These are phyloP conservation scores for Perkinsus marinus DNA, from an alignment of 169 alveolate species.

Conservation along the genomic window DNA sequence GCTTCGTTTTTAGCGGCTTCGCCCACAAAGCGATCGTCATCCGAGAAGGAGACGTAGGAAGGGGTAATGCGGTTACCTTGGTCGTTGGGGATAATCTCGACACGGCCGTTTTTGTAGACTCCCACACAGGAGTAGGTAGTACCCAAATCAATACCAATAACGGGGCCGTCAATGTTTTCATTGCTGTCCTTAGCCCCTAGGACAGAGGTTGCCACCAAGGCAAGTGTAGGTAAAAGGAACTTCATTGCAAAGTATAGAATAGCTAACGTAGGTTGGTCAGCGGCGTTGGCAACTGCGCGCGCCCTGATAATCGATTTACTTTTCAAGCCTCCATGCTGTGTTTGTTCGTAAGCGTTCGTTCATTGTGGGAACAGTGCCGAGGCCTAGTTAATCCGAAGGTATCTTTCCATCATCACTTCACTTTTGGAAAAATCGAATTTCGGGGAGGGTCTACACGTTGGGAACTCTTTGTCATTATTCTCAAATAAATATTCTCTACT, in stretches of 20 bases:
- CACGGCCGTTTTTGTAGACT: constrained; percentile 86
- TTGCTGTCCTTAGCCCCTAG: constrained; percentile 22
- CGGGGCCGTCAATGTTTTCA: constrained; percentile 70
- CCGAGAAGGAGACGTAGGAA: constrained; percentile 92
- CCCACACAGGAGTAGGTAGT: constrained; percentile 97
- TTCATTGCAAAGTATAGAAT: background rate
- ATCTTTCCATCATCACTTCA: no score
- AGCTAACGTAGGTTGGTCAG: background rate
- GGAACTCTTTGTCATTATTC: no score
- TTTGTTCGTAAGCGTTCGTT: no score
- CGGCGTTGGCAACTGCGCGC: background rate
- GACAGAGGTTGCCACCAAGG: background rate
- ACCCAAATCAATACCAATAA: constrained; percentile 93
- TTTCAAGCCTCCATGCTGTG: background rate
- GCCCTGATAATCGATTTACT: background rate
- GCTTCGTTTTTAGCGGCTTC: constrained; percentile 96
- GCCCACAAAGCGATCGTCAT: constrained; percentile 85
- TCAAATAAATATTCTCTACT: no score
- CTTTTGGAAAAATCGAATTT: no score
- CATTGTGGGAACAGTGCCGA: no score
- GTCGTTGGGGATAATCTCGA: constrained; percentile 85
- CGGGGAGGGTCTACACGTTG: no score
- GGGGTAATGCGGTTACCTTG: constrained; percentile 90
- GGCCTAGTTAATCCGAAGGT: no score
- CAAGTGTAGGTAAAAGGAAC: background rate